Conservation (phyloP, 345 rosid species). For the Syzygium grande region DNA sequence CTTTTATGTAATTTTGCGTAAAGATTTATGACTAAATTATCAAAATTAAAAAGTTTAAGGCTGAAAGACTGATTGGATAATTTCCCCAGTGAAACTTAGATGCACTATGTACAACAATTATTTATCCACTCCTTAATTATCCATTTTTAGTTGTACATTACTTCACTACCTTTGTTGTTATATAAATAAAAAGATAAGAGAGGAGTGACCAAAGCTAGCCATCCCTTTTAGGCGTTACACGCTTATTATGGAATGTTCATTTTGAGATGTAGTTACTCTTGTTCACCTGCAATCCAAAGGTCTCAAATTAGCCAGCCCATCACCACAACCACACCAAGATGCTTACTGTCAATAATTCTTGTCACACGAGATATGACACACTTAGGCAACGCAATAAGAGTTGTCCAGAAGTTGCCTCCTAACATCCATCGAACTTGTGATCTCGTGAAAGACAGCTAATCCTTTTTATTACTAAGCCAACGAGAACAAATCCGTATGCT, state of each 20-base stretch:
- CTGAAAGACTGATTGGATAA: too few relatives aligned
- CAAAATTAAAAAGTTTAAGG: too few relatives aligned
- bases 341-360: not conserved
- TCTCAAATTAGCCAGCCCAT: not conserved
- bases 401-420: not conserved
- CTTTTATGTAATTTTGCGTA: too few relatives aligned
- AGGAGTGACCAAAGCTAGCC: not conserved
- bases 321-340: not conserved
- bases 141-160: too few relatives aligned
- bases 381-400: not conserved
- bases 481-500: not conserved
- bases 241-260: not conserved
- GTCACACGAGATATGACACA: not conserved
- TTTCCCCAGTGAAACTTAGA: too few relatives aligned
- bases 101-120: too few relatives aligned
- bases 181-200: not conserved
- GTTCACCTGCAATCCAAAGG: not conserved
- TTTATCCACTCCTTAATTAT: too few relatives aligned
- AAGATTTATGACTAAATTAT: too few relatives aligned
- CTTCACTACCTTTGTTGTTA: too few relatives aligned
- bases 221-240: not conserved
- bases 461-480: not conserved
- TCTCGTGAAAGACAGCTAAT: not conserved
- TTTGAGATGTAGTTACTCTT: too few relatives aligned
- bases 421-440: not conserved